These are phyloP conservation scores for Grammothele lineata DNA, from an alignment of 768 basidiomycete species.

Conservation along the genomic window DNA sequence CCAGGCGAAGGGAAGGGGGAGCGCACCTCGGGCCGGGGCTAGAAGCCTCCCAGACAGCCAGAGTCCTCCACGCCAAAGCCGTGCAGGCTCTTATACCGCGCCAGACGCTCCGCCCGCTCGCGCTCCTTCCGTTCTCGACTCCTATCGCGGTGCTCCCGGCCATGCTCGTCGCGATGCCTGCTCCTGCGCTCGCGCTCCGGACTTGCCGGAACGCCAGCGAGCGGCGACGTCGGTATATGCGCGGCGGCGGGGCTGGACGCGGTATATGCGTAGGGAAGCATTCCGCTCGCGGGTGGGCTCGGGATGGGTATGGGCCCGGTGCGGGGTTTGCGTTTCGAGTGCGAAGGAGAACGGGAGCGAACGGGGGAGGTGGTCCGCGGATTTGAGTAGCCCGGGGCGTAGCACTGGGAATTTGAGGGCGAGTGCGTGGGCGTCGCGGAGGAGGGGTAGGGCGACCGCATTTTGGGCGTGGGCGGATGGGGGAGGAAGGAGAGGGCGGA, in stretches of 20 bases:
- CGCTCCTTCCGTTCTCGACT: constrained; percentile 5
- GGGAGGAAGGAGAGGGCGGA: constrained; percentile 22
- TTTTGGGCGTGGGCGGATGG: constrained; percentile 17
- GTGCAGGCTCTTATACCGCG: constrained; percentile 4
- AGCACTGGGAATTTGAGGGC: constrained; percentile 1
- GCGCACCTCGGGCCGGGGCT: not conserved
- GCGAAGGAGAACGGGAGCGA: constrained; percentile 9
- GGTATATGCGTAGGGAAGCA: not conserved
- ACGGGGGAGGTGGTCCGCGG: constrained; percentile 6
- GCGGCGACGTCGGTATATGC: not conserved
- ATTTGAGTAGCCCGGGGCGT: constrained; percentile 1
- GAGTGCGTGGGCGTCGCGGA: constrained; percentile 1
- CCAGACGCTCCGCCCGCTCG: constrained; percentile 4
- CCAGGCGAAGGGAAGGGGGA: too few relatives aligned
- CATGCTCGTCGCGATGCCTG: constrained; percentile 4
- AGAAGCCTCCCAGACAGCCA: constrained; percentile 14
- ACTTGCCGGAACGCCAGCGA: constrained; percentile 10
- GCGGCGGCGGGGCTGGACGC: constrained; percentile 1
- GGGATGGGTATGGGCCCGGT: constrained; percentile 11
- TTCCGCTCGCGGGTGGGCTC: not conserved
- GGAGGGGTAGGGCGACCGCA: constrained; percentile 4
- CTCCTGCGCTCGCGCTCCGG: constrained; percentile 17
- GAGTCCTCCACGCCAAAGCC: constrained; percentile 6
- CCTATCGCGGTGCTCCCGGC: not conserved
- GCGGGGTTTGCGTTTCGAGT: constrained; percentile 13